These are phyloP conservation scores for Calendula officinalis DNA, from an alignment of 129 eudicot species.

Conservation along the genomic window DNA sequence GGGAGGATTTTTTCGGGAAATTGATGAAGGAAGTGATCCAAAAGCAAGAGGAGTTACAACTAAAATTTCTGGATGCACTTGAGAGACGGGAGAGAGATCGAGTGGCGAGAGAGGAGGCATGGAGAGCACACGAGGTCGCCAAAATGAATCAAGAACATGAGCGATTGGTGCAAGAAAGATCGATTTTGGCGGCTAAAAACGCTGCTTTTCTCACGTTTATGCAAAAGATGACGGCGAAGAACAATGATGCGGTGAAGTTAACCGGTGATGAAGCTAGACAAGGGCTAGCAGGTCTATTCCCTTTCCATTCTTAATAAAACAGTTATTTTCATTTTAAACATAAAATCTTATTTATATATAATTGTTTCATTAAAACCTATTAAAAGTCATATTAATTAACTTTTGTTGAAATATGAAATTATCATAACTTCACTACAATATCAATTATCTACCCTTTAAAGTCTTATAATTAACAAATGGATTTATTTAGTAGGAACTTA, in stretches of 20 bases:
- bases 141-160: constrained; percentile 45
- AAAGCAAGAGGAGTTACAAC: constrained; percentile 46
- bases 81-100: constrained; percentile 52
- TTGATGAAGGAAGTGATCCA: constrained; percentile 42
- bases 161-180: constrained; percentile 36
- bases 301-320: background rate
- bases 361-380: background rate
- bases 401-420: background rate
- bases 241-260: background rate
- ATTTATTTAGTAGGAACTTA: too few species aligned
- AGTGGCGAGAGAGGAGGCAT: constrained; percentile 47
- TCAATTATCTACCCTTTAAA: background rate
- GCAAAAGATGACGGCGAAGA: constrained; percentile 40
- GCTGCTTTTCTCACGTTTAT: constrained; percentile 40
- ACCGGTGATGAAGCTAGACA: constrained; percentile 8
- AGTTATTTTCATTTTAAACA: too few species aligned
- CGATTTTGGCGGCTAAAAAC: constrained; percentile 38
- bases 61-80: constrained; percentile 42
- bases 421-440: background rate
- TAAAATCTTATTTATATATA: too few species aligned
- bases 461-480: too few species aligned
- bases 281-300: constrained; percentile 16
- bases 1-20: constrained; percentile 46
- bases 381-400: background rate
- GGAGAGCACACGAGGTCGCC: constrained; percentile 51